Conservation (phyloP, 2,329 filamentous ascomycete genomes). For the Alternaria viburni region DNA sequence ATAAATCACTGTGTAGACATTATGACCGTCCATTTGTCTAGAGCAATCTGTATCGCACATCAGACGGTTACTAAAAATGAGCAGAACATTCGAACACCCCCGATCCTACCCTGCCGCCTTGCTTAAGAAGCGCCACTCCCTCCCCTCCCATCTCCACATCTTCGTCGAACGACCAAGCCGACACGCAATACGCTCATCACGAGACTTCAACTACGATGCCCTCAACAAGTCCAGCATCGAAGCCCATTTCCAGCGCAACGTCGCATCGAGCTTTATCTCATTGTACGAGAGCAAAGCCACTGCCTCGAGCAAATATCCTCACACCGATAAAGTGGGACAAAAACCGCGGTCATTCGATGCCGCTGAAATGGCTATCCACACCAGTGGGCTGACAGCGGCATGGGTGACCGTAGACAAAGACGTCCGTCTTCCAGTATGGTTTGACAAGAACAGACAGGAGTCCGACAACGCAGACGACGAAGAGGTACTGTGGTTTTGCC, state of each 20-base stretch:
- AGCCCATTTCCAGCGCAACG: background rate
- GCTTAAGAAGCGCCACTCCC: background rate
- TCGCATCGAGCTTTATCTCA: constrained; percentile 4
- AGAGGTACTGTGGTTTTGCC: constrained; percentile 11
- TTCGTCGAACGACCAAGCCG: background rate
- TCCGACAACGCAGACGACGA: background rate
- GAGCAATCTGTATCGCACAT: background rate
- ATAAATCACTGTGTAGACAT: rapidly evolving
- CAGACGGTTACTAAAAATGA: background rate
- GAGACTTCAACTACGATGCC: background rate
- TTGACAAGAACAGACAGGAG: background rate
- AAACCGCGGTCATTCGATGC: background rate
- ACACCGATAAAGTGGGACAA: background rate
- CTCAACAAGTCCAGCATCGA: background rate
- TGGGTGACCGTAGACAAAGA: background rate
- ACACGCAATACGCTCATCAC: background rate
- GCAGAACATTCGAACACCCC: background rate
- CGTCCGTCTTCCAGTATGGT: constrained; percentile 8
- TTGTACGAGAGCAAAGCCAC: constrained; percentile 2
- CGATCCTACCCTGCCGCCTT: background rate
- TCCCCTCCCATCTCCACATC: background rate
- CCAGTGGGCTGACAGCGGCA: background rate
- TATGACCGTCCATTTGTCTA: background rate
- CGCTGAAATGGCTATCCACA: background rate
- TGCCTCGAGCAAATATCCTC: background rate